Evolutionary conservation across 352 stramenopile species (phyloP).

Genomic region (Phytophthora sojae): DNA sequence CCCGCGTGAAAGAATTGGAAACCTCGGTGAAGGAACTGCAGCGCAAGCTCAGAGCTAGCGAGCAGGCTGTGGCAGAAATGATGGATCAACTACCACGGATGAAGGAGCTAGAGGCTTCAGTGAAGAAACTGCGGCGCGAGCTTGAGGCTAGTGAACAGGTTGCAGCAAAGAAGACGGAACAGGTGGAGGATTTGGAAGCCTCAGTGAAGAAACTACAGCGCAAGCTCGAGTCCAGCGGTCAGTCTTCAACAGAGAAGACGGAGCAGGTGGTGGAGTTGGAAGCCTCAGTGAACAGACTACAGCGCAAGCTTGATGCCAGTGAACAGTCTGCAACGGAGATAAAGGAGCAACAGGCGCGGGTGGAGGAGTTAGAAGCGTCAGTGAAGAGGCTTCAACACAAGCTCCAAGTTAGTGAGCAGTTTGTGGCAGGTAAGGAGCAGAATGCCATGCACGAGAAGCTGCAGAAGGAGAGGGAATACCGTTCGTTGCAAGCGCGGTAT

Average conservation of each 20-base stretch:
- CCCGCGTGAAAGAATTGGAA: conserved; percentile 18
- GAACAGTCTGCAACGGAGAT: conserved; percentile 25
- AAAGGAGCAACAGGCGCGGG: conserved; percentile 22
- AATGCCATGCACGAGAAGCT: conserved; percentile 59
- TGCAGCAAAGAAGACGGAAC: conserved; percentile 6
- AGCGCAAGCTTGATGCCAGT: conserved; percentile 40
- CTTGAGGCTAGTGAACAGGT: conserved; percentile 37
- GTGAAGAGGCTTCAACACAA: conserved; percentile 49
- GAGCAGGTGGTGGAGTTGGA: conserved; percentile 40
- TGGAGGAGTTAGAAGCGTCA: conserved; percentile 41
- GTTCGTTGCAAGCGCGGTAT: conserved; percentile 41
- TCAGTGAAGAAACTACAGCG: neutral
- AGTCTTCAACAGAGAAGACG: conserved; percentile 1
- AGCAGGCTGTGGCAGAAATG: neutral
- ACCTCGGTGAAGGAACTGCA: neutral
- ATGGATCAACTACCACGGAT: conserved; percentile 15
- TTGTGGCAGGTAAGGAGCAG: conserved; percentile 50
- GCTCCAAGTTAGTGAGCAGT: conserved; percentile 48
- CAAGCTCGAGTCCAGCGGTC: neutral
- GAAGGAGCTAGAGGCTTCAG: conserved; percentile 36
- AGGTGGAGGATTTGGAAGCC: conserved; percentile 24
- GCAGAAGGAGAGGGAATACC: conserved; percentile 57
- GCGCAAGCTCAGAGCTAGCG: neutral
- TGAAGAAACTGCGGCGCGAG: conserved; percentile 45
- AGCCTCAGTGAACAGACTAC: conserved; percentile 36